Evolutionary conservation across 2,329 filamentous ascomycete species (phyloP).

Genomic region (Fusarium torreyae): DNA sequence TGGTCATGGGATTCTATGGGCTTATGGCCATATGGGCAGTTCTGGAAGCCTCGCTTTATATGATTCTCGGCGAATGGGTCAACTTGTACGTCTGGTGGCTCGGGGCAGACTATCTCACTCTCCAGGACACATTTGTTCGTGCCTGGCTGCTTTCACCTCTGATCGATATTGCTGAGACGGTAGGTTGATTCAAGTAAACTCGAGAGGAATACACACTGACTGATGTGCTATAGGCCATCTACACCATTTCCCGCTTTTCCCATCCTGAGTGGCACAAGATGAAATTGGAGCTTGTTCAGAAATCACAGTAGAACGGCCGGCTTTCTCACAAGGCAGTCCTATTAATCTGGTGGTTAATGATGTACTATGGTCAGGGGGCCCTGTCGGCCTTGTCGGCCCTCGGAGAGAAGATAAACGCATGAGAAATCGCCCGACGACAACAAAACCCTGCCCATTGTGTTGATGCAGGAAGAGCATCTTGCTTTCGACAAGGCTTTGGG

Average conservation of each 20-base stretch:
- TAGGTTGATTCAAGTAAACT: background rate
- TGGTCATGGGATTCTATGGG: slow-evolving; percentile 21
- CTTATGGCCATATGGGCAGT: slow-evolving; percentile 12
- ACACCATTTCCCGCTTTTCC: slow-evolving; percentile 1
- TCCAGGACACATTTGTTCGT: slow-evolving; percentile 28
- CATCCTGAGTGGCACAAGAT: slow-evolving; percentile 16
- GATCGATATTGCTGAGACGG: slow-evolving; percentile 47
- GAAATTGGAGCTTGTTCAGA: slow-evolving; percentile 9
- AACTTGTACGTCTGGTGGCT: slow-evolving; percentile 43
- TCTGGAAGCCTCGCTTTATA: slow-evolving; percentile 16
- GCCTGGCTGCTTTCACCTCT: slow-evolving; percentile 44
- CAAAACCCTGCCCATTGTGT: background rate
- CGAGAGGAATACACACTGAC: background rate
- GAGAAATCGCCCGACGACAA: background rate
- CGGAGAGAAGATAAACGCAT: background rate
- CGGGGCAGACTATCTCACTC: slow-evolving; percentile 11
- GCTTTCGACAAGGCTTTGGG: background rate
- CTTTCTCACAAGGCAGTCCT: slow-evolving; percentile 14
- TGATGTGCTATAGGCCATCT: slow-evolving; percentile 11
- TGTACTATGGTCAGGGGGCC: background rate
- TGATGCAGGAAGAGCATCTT: background rate
- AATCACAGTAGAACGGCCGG: slow-evolving; percentile 26
- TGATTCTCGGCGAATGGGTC: slow-evolving; percentile 17
- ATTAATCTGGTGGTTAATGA: background rate
- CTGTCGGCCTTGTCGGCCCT: background rate